These are phyloP conservation scores for Exophiala oligosperma DNA, from an alignment of 2,329 filamentous ascomycete genomes.

Conservation along the genomic window DNA sequence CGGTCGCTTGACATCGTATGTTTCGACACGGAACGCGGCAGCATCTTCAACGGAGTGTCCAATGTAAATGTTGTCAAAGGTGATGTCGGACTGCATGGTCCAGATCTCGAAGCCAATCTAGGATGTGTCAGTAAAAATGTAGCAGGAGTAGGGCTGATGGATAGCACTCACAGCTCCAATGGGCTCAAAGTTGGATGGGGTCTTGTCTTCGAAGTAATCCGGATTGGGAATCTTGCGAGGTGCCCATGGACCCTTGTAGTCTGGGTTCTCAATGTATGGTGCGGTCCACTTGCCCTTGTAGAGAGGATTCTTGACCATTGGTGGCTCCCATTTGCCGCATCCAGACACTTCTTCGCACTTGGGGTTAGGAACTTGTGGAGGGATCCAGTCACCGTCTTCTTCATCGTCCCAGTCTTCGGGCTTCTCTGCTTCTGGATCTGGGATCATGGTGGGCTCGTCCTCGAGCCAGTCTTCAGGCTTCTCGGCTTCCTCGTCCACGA, in stretches of 20 bases:
- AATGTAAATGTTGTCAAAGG: slow-evolving; percentile 99
- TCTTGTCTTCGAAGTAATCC: slow-evolving; percentile 95
- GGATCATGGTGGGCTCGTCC: slow-evolving; percentile 75
- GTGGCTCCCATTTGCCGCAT: slow-evolving; percentile 89
- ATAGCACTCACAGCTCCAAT: slow-evolving; percentile 81
- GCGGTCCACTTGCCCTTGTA: slow-evolving; percentile 99
- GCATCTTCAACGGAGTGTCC: slow-evolving; percentile 95
- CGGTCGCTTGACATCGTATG: slow-evolving; percentile 83
- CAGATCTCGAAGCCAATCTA: slow-evolving; percentile 98
- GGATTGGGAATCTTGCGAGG: slow-evolving; percentile 98
- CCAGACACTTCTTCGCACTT: slow-evolving; percentile 93
- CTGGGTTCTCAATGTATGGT: slow-evolving; percentile 92
- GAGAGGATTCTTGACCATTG: slow-evolving; percentile 88
- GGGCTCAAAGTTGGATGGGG: slow-evolving; percentile 92
- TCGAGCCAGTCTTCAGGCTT: slow-evolving; percentile 97
- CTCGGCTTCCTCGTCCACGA: slow-evolving; percentile 87
- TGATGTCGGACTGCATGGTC: slow-evolving; percentile 99
- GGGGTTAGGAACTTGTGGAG: slow-evolving; percentile 88
- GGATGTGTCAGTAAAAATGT: not conserved
- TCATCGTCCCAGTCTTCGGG: slow-evolving; percentile 99
- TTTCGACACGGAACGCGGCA: slow-evolving; percentile 82
- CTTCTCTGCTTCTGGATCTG: slow-evolving; percentile 95
- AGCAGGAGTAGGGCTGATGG: not conserved
- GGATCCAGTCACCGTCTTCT: slow-evolving; percentile 96
- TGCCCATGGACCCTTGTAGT: slow-evolving; percentile 94